These are phyloP conservation scores for Cercophora newfieldiana DNA, from an alignment of 495 filamentous ascomycete genomes.

Conservation along the genomic window DNA sequence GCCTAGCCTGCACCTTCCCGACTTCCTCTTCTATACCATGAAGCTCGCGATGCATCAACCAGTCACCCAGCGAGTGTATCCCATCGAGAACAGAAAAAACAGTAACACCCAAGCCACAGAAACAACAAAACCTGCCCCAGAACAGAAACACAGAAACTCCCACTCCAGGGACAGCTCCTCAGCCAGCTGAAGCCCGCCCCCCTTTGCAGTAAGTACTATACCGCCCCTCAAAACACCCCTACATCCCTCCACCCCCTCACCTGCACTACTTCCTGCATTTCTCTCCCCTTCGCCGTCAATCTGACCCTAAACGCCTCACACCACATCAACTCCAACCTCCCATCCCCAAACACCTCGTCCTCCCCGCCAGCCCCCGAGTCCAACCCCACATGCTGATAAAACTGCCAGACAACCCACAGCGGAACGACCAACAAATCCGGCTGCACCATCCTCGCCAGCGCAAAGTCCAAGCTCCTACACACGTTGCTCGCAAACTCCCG, in stretches of 20 bases:
- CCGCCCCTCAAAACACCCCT: conserved; percentile 9
- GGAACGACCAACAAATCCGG: conserved; percentile 43
- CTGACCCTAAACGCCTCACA: conserved; percentile 38
- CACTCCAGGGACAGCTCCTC: neutral
- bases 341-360: conserved; percentile 1
- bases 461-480: conserved; percentile 43
- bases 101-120: too few relatives aligned
- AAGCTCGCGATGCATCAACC: too few relatives aligned
- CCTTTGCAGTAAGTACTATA: too few relatives aligned
- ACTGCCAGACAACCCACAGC: conserved; percentile 34
- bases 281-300: conserved; percentile 22
- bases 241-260: conserved; percentile 26
- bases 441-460: conserved; percentile 35
- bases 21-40: too few relatives aligned
- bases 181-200: neutral
- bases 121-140: neutral
- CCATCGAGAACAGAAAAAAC: too few relatives aligned
- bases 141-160: neutral
- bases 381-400: conserved; percentile 30
- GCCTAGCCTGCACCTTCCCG: too few relatives aligned
- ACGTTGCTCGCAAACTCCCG: conserved; percentile 36
- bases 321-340: conserved; percentile 43
- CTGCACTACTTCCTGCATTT: conserved; percentile 24
- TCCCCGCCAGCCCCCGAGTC: neutral
- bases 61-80: too few relatives aligned